Percentiles rank a stretch among this genome's conserved stretches.
phyloP scores from a whole-genome alignment of 1,139 yeast genomes.

The Suhomyces bribrorum region DNA sequence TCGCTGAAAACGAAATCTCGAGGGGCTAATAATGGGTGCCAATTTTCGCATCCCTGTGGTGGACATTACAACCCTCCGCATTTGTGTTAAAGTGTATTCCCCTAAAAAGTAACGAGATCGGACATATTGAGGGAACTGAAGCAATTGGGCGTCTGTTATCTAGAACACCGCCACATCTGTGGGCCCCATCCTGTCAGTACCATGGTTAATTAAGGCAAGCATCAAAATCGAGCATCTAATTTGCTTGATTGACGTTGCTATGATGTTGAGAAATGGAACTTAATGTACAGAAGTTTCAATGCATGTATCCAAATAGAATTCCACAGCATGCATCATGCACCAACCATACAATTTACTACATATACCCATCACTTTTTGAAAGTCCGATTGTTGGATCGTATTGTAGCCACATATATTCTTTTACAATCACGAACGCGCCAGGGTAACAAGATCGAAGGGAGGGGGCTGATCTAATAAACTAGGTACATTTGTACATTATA shows the following conservation, averaged over 20 bases:
- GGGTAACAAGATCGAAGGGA: background rate
- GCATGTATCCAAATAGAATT: no score
- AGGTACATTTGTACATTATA: no score
- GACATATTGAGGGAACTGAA: no score
- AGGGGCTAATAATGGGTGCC: background rate
- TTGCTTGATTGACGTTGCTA: no score
- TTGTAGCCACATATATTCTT: background rate
- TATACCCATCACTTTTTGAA: no score
- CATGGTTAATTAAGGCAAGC: no score
- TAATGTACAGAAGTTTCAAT: background rate
- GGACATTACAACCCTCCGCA: constrained; percentile 6
- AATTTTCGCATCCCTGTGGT: constrained; percentile 1
- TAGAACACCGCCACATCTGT: no score
- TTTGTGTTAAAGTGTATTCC: background rate
- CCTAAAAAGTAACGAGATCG: no score
- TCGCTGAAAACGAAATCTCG: background rate
- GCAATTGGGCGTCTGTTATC: constrained; percentile 5
- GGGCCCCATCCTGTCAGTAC: no score
- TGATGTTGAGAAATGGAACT: no score
- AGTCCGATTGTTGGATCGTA: background rate
- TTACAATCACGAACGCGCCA: background rate
- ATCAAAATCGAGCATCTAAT: no score
- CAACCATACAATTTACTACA: background rate
- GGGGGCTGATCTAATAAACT: no score
- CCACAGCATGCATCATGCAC: background rate